Base-by-base conservation (phyloP, 352 stramenopile genomes). In the Phytophthora citrophthora region DNA sequence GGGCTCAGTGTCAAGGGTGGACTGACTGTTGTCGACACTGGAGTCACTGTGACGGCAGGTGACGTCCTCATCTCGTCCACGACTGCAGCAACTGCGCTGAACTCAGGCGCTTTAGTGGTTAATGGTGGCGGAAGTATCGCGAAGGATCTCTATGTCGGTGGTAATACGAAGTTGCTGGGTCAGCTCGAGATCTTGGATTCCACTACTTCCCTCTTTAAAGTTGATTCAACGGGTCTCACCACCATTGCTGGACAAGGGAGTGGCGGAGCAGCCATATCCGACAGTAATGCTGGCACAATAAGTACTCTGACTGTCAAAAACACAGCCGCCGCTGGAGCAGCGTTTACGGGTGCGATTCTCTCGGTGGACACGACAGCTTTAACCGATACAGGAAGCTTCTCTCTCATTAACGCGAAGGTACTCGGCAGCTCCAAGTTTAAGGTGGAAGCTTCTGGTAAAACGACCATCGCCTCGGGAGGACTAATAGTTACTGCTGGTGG, bases 381-480 rank as follows among this genome's bases (percentile, higher is more conserved):
- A 2, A 79, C 61, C 9, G 56, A 45, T 44, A 43, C 16, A 32
- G 48, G 4, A 43, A 9, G 5, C 0, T 59, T 46, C 31, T 54
- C 49, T 2, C 5, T 63, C 53, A 68, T 64, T 20, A 39, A 61
- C 13, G 51, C 54, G 6, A 61, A 50, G 18, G 46, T 58, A 5
- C 34, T 41, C 7, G 29, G 20, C 13, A 44, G 13, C 1, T 41
- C 41, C 2, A 31, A 67, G 5, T 82, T 89, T 29, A 29, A 4
- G 6, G 26, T 29, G 6, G 26, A 4, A 0, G 26, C 26, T 29
- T 29, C 26, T 29, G 26, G 26, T 29, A 29, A 29, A 29, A 29
- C 26, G 26, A 83, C 70, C 4, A 77, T 83, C 23, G 24, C 52
- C 13, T 54, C 45, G 6, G 66, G 26, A 29, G 26, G 26, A 27